A percentile compares a stretch with the other conserved stretches of the same genome.
phyloP scores from a whole-genome alignment of 192 early-diverging fungal genomes.

The Podochytrium sp. region DNA sequence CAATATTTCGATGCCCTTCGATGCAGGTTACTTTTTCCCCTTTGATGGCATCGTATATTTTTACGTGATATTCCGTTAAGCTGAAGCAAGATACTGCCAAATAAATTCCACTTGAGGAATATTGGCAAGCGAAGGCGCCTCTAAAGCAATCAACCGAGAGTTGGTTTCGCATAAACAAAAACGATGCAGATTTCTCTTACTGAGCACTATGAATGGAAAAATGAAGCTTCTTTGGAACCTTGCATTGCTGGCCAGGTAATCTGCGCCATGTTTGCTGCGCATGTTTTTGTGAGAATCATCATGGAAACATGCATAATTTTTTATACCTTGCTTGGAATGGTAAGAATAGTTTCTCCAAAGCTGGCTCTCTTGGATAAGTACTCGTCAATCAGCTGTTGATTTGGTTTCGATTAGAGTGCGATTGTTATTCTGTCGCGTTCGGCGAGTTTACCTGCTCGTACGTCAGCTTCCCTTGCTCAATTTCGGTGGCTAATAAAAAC shows the following conservation, averaged over 20 bases:
- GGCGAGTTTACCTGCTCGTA: conserved; percentile 37
- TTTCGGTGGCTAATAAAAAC: conserved; percentile 39
- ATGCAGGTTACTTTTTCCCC: conserved; percentile 42
- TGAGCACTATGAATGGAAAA: conserved; percentile 10
- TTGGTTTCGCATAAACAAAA: not conserved
- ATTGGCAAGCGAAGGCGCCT: conserved; percentile 45
- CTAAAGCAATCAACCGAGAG: conserved; percentile 18
- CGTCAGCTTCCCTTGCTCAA: conserved; percentile 43
- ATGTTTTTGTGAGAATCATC: not conserved
- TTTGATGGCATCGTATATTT: conserved; percentile 46
- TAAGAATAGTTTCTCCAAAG: not conserved
- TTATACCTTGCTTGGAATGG: not conserved
- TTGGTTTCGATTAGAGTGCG: not conserved
- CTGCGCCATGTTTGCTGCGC: conserved; percentile 43
- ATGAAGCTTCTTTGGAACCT: conserved; percentile 49
- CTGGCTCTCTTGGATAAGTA: conserved; percentile 23
- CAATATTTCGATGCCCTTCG: conserved; percentile 49
- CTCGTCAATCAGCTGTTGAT: conserved; percentile 26
- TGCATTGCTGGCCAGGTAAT: conserved; percentile 41
- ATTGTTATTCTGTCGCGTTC: not conserved
- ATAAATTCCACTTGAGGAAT: conserved; percentile 49
- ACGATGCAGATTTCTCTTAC: not conserved
- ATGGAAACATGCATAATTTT: too few relatives aligned
- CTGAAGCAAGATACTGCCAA: conserved; percentile 43
- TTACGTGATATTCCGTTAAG: conserved; percentile 34